Percentiles rank a stretch among this genome's conserved stretches.
Evolutionary conservation across 2,329 filamentous ascomycete genomes (phyloP).

Genomic region (Tolypocladium ophioglossoides): DNA sequence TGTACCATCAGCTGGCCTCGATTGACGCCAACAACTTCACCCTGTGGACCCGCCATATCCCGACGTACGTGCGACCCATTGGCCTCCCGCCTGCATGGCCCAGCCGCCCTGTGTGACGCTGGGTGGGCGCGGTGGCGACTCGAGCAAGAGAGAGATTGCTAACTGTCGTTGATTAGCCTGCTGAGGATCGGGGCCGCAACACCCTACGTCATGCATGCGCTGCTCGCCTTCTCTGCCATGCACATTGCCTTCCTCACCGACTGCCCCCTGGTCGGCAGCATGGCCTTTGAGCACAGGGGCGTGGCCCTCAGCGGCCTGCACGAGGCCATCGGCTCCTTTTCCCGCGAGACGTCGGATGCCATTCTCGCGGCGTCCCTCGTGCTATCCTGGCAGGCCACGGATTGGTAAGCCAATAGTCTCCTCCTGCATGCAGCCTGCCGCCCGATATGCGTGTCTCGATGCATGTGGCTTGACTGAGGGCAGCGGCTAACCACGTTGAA

Average conservation of each 20-base stretch:
- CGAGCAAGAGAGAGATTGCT: not conserved
- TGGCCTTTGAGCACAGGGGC: constrained; percentile 82
- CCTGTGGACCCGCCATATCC: constrained; percentile 86
- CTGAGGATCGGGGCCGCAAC: constrained; percentile 73
- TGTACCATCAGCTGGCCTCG: constrained; percentile 71
- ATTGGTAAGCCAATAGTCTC: constrained; percentile 59
- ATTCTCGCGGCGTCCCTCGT: constrained; percentile 85
- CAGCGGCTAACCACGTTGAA: constrained; percentile 19
- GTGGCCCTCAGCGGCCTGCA: constrained; percentile 80
- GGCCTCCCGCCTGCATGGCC: not conserved
- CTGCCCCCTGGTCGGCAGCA: constrained; percentile 73
- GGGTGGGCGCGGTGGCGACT: constrained; percentile 1
- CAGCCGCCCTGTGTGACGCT: constrained; percentile 4
- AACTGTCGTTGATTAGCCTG: constrained; percentile 10
- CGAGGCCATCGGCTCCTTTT: constrained; percentile 77
- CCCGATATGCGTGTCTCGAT: not conserved
- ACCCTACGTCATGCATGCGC: constrained; percentile 85
- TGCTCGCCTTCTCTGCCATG: constrained; percentile 88
- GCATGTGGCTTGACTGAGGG: not conserved
- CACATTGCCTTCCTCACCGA: constrained; percentile 85
- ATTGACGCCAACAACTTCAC: constrained; percentile 76
- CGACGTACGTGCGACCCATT: constrained; percentile 54
- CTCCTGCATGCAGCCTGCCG: not conserved
- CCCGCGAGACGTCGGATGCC: constrained; percentile 77
- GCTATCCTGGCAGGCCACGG: constrained; percentile 89